These are phyloP conservation scores for Penicillium sp. DNA, from an alignment of 2,329 filamentous ascomycete species.

Conservation along the genomic window DNA sequence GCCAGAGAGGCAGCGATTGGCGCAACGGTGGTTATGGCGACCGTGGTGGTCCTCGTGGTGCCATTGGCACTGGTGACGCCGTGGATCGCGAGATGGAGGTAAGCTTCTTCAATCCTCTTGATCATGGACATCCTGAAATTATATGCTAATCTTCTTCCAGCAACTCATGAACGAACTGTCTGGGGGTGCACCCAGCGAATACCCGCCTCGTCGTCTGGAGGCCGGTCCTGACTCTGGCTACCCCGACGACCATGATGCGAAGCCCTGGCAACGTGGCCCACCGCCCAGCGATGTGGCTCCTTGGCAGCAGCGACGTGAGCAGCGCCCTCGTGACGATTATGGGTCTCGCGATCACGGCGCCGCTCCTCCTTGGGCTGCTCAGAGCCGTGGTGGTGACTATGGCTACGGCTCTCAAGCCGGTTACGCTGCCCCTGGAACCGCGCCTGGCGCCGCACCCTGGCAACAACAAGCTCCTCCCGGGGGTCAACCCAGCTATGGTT, in stretches of 20 bases:
- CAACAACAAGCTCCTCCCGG: constrained; percentile 55
- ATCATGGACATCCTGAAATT: too few species aligned
- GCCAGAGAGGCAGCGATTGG: constrained; percentile 87
- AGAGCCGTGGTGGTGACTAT: constrained; percentile 47
- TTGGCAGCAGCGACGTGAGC: constrained; percentile 64
- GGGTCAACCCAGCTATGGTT: constrained; percentile 54
- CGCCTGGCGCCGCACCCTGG: constrained; percentile 55
- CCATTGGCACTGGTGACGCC: constrained; percentile 74
- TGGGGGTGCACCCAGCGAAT: constrained; percentile 61
- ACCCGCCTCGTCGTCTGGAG: constrained; percentile 77
- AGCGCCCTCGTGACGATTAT: constrained; percentile 50
- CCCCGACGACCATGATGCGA: constrained; percentile 54
- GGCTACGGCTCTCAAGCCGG: constrained; percentile 39
- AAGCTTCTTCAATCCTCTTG: constrained; percentile 45
- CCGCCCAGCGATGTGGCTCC: constrained; percentile 75
- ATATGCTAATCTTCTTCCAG: constrained; percentile 55
- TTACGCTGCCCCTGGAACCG: constrained; percentile 46
- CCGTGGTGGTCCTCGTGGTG: constrained; percentile 53
- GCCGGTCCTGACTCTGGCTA: constrained; percentile 62
- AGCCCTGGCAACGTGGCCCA: constrained; percentile 83
- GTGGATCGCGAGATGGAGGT: constrained; percentile 95
- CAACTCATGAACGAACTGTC: constrained; percentile 98
- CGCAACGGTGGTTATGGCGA: constrained; percentile 63
- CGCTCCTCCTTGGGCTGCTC: constrained; percentile 34
- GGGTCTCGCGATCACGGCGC: constrained; percentile 39